Base-by-base conservation (phyloP, 1,284 basidiomycete genomes). In the Pascua guehoae region DNA sequence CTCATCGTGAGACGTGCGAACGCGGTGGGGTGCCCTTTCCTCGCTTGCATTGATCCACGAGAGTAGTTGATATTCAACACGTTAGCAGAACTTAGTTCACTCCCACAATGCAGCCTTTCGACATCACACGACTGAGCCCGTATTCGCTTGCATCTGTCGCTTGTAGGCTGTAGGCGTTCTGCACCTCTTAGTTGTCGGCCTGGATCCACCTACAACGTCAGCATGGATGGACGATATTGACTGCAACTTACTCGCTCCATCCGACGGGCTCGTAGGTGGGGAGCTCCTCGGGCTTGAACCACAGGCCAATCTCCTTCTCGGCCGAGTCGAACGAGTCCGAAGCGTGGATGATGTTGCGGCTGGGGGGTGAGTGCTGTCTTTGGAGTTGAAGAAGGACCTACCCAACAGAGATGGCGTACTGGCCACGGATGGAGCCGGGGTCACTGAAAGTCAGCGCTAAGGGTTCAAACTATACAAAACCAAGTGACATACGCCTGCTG, bases 251-350 rank as follows among this genome's bases (percentile, higher is more conserved):
- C 24, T 32, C 24, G 24, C 24, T 32, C 60, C 60, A 61, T 17
- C 51, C 51, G 41, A 54, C 60, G 18, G 53, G 53, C 48, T 74
- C 72, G 75, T 79, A 79, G 55, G 73, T 68, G 58, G 71, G 71
- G 51, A 79, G 69, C 70, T 79, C 77, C 63, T 71, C 66, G 76
- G 78, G 78, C 57, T 73, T 69, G 73, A 79, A 80, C 78, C 79
- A 79, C 47, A 79, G 77, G 45, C 74, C 78, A 59, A 80, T 79
- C 73, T 80, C 79, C 71, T 79, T 73, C 67, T 78, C 79, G 45
- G 79, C 79, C 49, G 76, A 71, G 45, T 80, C 79, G 66, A 76
- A 76, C 49, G 74, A 74, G 75, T 80, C 79, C 12, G 78, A 79
- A 50, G 76, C 78, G 69, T 79, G 78, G 66, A 79, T 78, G 54